Base-by-base conservation (phyloP, 2,329 filamentous ascomycete genomes). In the Verticillium longisporum region DNA sequence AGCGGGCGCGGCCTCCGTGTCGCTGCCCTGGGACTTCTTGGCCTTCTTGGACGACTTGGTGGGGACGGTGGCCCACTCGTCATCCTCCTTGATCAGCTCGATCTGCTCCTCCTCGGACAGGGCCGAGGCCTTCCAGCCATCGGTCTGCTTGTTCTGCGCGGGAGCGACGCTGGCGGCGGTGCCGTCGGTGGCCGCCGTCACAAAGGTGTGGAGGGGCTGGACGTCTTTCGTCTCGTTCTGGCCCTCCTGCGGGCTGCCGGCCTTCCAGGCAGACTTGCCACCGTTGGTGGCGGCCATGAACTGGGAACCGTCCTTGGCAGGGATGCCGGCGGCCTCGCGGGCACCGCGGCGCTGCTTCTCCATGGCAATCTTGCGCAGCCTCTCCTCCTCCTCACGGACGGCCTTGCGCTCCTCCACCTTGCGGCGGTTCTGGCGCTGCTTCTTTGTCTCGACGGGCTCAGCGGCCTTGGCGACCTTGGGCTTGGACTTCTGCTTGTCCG, bases 371-470 rank as follows among this genome's bases (percentile, higher is more conserved):
- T 91, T 90, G 70, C 93, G 88, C 70, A 90, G 83, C 71, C 87
- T 85, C 77, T 97, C 93, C 1, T 89, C 86, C 68, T 90, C 89
- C 71, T 93, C 88, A 34, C 90, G 87, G 61, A 85, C 82, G 34
- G 82, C 80, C 81, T 91, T 95, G 69, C 87, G 87, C 61, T 87
- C 88, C 76, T 97, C 92, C 41, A 85, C 87, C 86, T 97, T 97
- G 79, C 89, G 87, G 67, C 88, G 86, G 78, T 97, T 95, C 80
- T 97, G 93, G 63, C 92, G 88, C 79, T 96, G 91, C 82, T 97
- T 97, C 88, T 97, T 97, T 21, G 89, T 90, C 80, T 97, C 90
- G 18, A 83, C 84, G 57, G 84, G 82, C 73, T 91, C 87, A 65
- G 84, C 80, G 50, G 81, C 78, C 77, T 88, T 85, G 66, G 80